Evolutionary conservation across 2,329 filamentous ascomycete genomes (phyloP).

Genomic region (Fusarium euwallaceae): DNA sequence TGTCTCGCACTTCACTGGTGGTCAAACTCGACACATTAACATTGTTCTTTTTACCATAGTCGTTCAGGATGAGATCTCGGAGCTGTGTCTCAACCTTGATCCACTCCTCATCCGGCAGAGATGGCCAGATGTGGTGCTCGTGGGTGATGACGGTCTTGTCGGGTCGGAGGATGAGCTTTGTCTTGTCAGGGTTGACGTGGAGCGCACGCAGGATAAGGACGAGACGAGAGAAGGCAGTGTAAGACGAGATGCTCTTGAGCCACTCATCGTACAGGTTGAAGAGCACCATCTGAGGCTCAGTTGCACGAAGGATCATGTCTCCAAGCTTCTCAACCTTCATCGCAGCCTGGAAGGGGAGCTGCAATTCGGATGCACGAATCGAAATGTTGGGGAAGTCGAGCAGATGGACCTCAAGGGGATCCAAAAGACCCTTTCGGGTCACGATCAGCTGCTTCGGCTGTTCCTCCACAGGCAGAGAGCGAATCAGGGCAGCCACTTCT

Average conservation of each 20-base stretch:
- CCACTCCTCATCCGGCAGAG: slow-evolving; percentile 95
- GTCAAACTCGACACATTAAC: slow-evolving; percentile 98
- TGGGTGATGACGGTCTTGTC: slow-evolving; percentile 99
- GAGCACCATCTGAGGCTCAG: slow-evolving; percentile 99
- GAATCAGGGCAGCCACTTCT: slow-evolving; percentile 97
- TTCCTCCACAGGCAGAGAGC: slow-evolving; percentile 95
- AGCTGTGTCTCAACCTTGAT: slow-evolving; percentile 99
- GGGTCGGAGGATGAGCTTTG: slow-evolving; percentile 91
- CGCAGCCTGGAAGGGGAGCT: slow-evolving; percentile 97
- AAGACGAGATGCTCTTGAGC: slow-evolving; percentile 98
- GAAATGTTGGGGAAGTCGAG: slow-evolving; percentile 99
- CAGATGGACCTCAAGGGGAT: slow-evolving; percentile 96
- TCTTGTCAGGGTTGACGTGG: slow-evolving; percentile 98
- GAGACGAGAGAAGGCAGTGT: slow-evolving; percentile 96
- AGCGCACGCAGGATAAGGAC: slow-evolving; percentile 93
- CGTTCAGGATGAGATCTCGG: slow-evolving; percentile 94
- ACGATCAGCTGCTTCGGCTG: slow-evolving; percentile 99
- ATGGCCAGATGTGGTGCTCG: slow-evolving; percentile 98
- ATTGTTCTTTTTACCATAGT: slow-evolving; percentile 99
- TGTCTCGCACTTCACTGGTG: slow-evolving; percentile 96
- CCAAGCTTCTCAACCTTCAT: slow-evolving; percentile 99
- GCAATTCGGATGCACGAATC: slow-evolving; percentile 95
- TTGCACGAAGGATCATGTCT: slow-evolving; percentile 98
- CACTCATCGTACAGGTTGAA: slow-evolving; percentile 99
- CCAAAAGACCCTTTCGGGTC: slow-evolving; percentile 94